Conservation (phyloP, 2,329 filamentous ascomycete genomes). For the Fusarium nanum region DNA sequence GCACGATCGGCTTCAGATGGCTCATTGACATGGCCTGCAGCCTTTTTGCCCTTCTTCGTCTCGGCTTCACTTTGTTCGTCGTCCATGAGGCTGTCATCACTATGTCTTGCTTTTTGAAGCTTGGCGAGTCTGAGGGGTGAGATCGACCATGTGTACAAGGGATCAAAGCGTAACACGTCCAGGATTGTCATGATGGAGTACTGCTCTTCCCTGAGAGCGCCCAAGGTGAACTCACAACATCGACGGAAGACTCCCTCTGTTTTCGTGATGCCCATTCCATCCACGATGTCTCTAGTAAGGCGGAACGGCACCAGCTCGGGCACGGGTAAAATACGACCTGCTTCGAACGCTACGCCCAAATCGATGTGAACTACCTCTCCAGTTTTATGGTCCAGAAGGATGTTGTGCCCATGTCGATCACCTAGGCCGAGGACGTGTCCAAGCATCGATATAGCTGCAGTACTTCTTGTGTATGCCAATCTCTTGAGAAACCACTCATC, state of each 20-base stretch:
- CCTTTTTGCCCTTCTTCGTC: constrained; percentile 54
- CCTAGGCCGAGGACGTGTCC: constrained; percentile 93
- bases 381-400: constrained; percentile 87
- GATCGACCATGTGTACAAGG: constrained; percentile 94
- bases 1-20: constrained; percentile 87
- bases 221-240: constrained; percentile 98
- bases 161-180: constrained; percentile 97
- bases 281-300: constrained; percentile 91
- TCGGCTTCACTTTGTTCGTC: constrained; percentile 56
- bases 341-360: constrained; percentile 95
- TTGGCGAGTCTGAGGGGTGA: constrained; percentile 75
- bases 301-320: constrained; percentile 97
- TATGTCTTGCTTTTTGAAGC: constrained; percentile 70
- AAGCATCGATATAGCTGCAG: constrained; percentile 93
- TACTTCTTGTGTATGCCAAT: constrained; percentile 91
- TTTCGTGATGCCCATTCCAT: constrained; percentile 95
- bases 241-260: constrained; percentile 96
- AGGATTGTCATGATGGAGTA: constrained; percentile 99
- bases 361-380: constrained; percentile 98
- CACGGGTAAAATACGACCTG: constrained; percentile 92
- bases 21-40: constrained; percentile 61
- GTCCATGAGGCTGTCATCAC: constrained; percentile 55
- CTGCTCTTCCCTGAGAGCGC: constrained; percentile 92
- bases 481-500: constrained; percentile 95
- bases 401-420: constrained; percentile 96